These are phyloP conservation scores for Stachybotrys chartarum DNA, from an alignment of 2,329 filamentous ascomycete genomes.

Conservation along the genomic window DNA sequence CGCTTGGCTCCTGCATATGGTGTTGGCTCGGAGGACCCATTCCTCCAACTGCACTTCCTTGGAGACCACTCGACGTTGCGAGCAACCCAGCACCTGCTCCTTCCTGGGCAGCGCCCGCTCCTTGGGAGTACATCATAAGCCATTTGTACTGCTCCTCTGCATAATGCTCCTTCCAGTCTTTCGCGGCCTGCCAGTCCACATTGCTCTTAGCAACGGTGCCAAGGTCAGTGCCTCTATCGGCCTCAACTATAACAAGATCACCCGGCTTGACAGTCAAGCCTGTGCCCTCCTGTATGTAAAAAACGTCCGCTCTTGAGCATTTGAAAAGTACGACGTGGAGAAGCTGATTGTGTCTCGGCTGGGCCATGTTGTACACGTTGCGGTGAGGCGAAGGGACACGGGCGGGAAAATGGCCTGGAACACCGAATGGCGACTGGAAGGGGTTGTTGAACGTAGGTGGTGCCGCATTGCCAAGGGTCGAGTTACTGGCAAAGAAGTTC, in stretches of 20 bases:
- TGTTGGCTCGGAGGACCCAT: slow-evolving; percentile 72
- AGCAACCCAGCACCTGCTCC: slow-evolving; percentile 55
- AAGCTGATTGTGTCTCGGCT: slow-evolving; percentile 58
- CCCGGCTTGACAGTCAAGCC: slow-evolving; percentile 85
- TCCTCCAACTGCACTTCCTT: slow-evolving; percentile 66
- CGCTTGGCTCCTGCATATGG: slow-evolving; percentile 62
- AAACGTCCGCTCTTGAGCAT: slow-evolving; percentile 88
- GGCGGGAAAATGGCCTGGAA: slow-evolving; percentile 36
- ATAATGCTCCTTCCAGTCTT: slow-evolving; percentile 83
- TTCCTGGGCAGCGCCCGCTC: slow-evolving; percentile 56
- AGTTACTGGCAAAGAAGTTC: slow-evolving; percentile 16
- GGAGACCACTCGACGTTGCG: slow-evolving; percentile 55
- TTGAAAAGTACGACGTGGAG: slow-evolving; percentile 95
- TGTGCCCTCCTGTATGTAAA: slow-evolving; percentile 94
- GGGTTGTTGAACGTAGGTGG: slow-evolving; percentile 25
- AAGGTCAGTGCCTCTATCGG: slow-evolving; percentile 90
- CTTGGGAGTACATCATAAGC: slow-evolving; percentile 97
- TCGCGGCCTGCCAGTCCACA: slow-evolving; percentile 79
- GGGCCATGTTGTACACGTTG: slow-evolving; percentile 52
- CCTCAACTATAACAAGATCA: slow-evolving; percentile 94
- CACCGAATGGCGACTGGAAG: slow-evolving; percentile 39
- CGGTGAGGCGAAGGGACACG: slow-evolving; percentile 55
- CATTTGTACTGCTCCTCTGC: slow-evolving; percentile 95
- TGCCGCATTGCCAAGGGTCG: slow-evolving; percentile 15
- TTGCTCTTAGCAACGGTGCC: slow-evolving; percentile 88